Evolutionary conservation across 345 rosid species (phyloP).

Genomic region (Raphanus raphanistrum): DNA sequence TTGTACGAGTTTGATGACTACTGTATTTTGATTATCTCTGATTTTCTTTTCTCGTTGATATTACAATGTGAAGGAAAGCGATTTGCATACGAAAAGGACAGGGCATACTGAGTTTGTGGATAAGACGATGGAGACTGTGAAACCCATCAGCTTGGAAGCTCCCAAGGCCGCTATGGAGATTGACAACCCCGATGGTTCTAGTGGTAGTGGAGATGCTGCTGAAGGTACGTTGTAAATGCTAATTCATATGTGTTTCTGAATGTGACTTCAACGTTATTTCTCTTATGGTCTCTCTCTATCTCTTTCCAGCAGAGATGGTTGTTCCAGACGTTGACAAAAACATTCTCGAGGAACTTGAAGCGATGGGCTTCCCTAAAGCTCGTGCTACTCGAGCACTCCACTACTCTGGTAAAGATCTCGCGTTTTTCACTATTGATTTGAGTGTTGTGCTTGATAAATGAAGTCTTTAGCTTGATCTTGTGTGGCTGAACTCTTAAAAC

Average conservation of each 20-base stretch:
- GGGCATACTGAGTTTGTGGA: slow-evolving; percentile 91
- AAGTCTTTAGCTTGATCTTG: background rate
- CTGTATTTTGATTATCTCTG: slow-evolving; percentile 4
- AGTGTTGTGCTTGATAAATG: background rate
- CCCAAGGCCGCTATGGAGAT: slow-evolving; percentile 65
- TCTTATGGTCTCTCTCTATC: slow-evolving; percentile 9
- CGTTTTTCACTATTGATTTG: background rate
- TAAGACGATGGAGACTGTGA: slow-evolving; percentile 74
- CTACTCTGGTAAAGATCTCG: slow-evolving; percentile 57
- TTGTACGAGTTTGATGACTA: background rate
- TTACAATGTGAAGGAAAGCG: slow-evolving; percentile 66
- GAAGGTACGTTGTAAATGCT: slow-evolving; percentile 50
- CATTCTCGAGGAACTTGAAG: slow-evolving; percentile 81
- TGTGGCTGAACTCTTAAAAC: background rate
- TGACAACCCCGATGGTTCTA: slow-evolving; percentile 49
- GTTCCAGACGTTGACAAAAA: slow-evolving; percentile 83
- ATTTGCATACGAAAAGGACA: slow-evolving; percentile 94
- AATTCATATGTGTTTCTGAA: slow-evolving; percentile 16
- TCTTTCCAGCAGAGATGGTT: slow-evolving; percentile 63
- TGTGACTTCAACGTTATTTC: background rate
- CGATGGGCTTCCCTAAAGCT: slow-evolving; percentile 78
- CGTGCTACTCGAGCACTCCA: slow-evolving; percentile 93
- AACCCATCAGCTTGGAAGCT: slow-evolving; percentile 85
- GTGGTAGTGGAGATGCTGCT: slow-evolving; percentile 53
- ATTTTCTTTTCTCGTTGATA: background rate